Percentiles rank a stretch among this genome's conserved stretches.
Evolutionary conservation across 768 basidiomycete genomes (phyloP).

Genomic region (Auriculariales sp.): DNA sequence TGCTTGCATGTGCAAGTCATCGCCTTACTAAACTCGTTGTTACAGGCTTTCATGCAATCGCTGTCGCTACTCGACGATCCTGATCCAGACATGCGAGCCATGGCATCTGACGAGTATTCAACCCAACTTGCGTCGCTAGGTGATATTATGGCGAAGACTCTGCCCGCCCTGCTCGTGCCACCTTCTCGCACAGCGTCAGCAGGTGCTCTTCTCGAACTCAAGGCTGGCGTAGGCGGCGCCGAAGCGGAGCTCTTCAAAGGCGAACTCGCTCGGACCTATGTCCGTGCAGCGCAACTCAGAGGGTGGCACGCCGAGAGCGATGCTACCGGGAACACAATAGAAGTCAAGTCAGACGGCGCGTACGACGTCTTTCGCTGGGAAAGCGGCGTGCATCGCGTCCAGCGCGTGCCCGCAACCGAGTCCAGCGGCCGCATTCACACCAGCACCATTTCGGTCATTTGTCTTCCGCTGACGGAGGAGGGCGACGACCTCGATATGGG

Average conservation of each 20-base stretch:
- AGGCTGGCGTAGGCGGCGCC: constrained; percentile 84
- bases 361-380: constrained; percentile 80
- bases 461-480: constrained; percentile 61
- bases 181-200: constrained; percentile 47
- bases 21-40: constrained; percentile 2
- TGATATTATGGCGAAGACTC: constrained; percentile 21
- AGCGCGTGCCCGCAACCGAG: constrained; percentile 86
- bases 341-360: constrained; percentile 61
- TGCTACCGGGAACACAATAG: constrained; percentile 38
- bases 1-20: neutral
- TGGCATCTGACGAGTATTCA: constrained; percentile 56
- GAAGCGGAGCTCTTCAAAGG: constrained; percentile 74
- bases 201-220: constrained; percentile 78
- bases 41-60: constrained; percentile 20
- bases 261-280: constrained; percentile 74
- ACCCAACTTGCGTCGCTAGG: constrained; percentile 24
- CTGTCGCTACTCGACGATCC: constrained; percentile 49
- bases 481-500: constrained; percentile 45
- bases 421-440: constrained; percentile 80
- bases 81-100: constrained; percentile 57
- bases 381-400: constrained; percentile 91
- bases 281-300: constrained; percentile 37
- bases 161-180: constrained; percentile 64
- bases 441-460: constrained; percentile 71
- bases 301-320: constrained; percentile 53